Percentiles rank a stretch among this genome's conserved stretches.
Evolutionary conservation across 2,329 filamentous ascomycete species (phyloP).

Genomic region (Aspergillus versicolor): DNA sequence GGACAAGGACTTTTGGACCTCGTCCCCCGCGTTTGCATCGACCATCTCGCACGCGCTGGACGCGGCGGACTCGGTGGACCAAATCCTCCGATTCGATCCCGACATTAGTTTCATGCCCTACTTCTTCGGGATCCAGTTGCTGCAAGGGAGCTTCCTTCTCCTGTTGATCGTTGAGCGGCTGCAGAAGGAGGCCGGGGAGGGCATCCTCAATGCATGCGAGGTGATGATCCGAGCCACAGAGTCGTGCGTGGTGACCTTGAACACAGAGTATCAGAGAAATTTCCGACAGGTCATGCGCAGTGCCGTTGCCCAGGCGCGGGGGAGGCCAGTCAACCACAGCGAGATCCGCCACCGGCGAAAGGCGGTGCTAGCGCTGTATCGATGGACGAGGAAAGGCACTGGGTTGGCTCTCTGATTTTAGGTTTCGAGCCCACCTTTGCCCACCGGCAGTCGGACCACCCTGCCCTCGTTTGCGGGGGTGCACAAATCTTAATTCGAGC

Average conservation of each 20-base stretch:
- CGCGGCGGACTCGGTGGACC: constrained; percentile 81
- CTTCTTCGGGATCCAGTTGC: constrained; percentile 90
- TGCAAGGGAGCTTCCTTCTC: constrained; percentile 86
- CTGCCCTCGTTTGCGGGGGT: background rate
- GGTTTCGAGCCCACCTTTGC: background rate
- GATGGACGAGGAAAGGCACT: constrained; percentile 89
- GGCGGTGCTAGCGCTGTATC: constrained; percentile 79
- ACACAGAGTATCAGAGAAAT: constrained; percentile 93
- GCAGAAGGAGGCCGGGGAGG: constrained; percentile 79
- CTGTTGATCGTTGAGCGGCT: constrained; percentile 87
- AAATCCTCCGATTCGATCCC: constrained; percentile 86
- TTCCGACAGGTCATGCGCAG: constrained; percentile 95
- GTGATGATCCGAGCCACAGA: constrained; percentile 90
- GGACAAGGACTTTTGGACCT: constrained; percentile 92
- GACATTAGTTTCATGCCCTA: constrained; percentile 95
- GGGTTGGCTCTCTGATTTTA: constrained; percentile 63
- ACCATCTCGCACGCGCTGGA: constrained; percentile 86
- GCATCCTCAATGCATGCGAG: constrained; percentile 84
- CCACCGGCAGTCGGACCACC: background rate
- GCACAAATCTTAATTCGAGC: constrained; percentile 1
- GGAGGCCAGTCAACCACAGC: constrained; percentile 77
- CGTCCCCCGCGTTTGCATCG: constrained; percentile 80
- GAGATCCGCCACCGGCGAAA: constrained; percentile 82
- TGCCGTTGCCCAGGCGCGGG: constrained; percentile 81
- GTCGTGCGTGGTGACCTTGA: constrained; percentile 86